Percentiles rank a stretch among this genome's conserved stretches.
phyloP scores from a whole-genome alignment of 2,329 filamentous ascomycete species.

The Calonectria multiphialidica region DNA sequence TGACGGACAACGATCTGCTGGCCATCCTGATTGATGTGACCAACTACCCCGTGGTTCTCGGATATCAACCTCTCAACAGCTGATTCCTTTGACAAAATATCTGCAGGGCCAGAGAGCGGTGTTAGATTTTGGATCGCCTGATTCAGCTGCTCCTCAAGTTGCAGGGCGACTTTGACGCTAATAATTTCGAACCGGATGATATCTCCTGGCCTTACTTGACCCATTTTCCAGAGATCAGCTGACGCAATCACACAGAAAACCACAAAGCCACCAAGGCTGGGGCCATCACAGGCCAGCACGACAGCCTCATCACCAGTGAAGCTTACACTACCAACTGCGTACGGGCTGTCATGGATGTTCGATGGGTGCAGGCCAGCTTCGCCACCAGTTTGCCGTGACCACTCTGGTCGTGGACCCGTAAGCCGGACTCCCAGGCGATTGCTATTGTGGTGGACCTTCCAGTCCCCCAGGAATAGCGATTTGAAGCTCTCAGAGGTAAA shows the following conservation, averaged over 20 bases:
- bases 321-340: conserved; percentile 55
- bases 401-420: conserved; percentile 51
- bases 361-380: conserved; percentile 55
- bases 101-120: neutral
- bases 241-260: conserved; percentile 52
- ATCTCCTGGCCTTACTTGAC: conserved; percentile 55
- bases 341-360: conserved; percentile 56
- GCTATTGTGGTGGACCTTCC: conserved; percentile 56
- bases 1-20: conserved; percentile 40
- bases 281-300: conserved; percentile 53
- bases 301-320: conserved; percentile 58
- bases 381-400: conserved; percentile 52
- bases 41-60: conserved; percentile 24
- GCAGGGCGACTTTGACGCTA: conserved; percentile 38
- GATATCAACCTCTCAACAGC: neutral
- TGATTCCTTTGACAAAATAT: neutral
- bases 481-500: conserved; percentile 48
- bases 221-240: conserved; percentile 57
- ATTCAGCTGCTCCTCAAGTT: conserved; percentile 37
- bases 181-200: conserved; percentile 49
- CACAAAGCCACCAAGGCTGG: conserved; percentile 56
- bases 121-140: conserved; percentile 37
- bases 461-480: conserved; percentile 49
- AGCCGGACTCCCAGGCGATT: conserved; percentile 55
- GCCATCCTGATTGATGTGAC: conserved; percentile 26